Evolutionary conservation across 352 stramenopile species (phyloP), one percentile per base, ranked within the genome.

Genomic region (Globisporangium canariense): DNA sequence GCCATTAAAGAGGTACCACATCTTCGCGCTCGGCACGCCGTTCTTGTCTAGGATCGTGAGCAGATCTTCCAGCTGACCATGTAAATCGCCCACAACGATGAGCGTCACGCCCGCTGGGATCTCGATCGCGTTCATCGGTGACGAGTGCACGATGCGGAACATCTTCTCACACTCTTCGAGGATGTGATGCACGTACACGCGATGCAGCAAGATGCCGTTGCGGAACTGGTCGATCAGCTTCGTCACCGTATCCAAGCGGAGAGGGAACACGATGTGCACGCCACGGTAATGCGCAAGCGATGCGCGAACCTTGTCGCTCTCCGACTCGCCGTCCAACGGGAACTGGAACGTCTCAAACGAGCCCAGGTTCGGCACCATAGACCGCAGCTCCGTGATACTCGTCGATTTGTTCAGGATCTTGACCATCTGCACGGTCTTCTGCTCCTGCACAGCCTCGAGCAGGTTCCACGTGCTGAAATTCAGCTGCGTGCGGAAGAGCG

Each of bases 1-100:
- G 3, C 96, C 96, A 60, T 98, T 99, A 70, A 99, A 98, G 0
- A 99, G 70, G 70, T 98, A 98, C 79, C 84, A 91, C 50, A 90
- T 98, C 52, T 91, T 93, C 18, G 73, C 64, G 49, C 75, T 92
- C 1, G 96, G 95, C 20, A 94, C 70, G 14, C 93, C 93, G 60
- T 96, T 97, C 69, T 96, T 88, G 60, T 90, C 91, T 47, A 98
- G 83, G 43, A 98, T 98, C 2, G 91, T 96, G 10, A 97, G 84
- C 30, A 98, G 71, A 63, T 99, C 96, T 65, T 97, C 87, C 18
- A 98, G 76, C 55, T 98, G 94, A 0, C 94, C 94, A 62, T 98
- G 94, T 2, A 98, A 72, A 76, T 98, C 94, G 18, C 94, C 94
- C 0, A 98, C 89, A 18, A 98, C 86, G 40, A 96, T 96, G 16